Percentiles rank a stretch among this genome's conserved stretches.
phyloP scores from a whole-genome alignment of 1,139 yeast species.

The Lodderomyces jiufengensis region DNA sequence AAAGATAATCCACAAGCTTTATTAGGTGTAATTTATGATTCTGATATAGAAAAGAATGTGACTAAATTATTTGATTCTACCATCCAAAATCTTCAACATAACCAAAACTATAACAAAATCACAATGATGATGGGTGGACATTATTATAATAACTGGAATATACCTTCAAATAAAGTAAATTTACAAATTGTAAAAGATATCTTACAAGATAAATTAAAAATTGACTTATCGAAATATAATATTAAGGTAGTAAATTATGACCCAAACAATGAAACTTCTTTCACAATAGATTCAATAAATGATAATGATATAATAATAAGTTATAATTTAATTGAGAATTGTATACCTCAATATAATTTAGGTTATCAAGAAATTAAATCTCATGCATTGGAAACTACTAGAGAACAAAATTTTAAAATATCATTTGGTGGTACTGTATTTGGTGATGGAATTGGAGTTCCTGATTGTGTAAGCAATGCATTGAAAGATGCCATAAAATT shows the following conservation, averaged over 20 bases:
- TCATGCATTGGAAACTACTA: constrained; percentile 30
- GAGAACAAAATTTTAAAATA: constrained; percentile 33
- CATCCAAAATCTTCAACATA: too few relatives aligned
- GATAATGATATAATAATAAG: constrained; percentile 34
- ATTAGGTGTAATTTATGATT: constrained; percentile 87
- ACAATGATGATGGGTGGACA: constrained; percentile 94
- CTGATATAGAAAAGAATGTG: constrained; percentile 63
- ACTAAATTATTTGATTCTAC: constrained; percentile 12
- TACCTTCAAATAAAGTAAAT: constrained; percentile 46
- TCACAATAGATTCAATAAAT: constrained; percentile 23
- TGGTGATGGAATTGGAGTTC: constrained; percentile 84
- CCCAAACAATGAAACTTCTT: constrained; percentile 4
- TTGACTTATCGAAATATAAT: constrained; percentile 35
- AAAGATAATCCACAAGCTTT: constrained; percentile 52
- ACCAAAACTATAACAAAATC: constrained; percentile 48
- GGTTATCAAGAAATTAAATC: constrained; percentile 57
- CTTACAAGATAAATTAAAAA: constrained; percentile 47
- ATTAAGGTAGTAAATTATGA: constrained; percentile 25
- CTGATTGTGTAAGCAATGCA: constrained; percentile 73
- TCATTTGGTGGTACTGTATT: constrained; percentile 80
- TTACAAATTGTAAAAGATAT: constrained; percentile 44
- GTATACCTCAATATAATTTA: constrained; percentile 80
- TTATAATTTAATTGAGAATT: constrained; percentile 38
- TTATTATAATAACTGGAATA: constrained; percentile 31
- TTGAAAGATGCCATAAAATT: constrained; percentile 49